Evolutionary conservation across 805 yeast species (phyloP).

Genomic region (Pichia paraexigua): DNA sequence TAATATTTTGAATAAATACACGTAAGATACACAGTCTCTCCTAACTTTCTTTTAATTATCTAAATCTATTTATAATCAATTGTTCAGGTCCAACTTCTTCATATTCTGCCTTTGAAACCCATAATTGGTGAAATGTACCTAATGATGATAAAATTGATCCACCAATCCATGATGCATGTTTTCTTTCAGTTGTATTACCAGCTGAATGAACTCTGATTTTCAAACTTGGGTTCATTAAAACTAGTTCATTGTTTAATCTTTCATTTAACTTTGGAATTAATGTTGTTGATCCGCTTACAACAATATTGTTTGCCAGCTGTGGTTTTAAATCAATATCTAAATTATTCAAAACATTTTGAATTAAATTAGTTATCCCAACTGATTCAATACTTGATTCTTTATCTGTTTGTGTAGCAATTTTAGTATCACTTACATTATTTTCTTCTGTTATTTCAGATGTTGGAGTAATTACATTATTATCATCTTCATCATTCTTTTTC

Average conservation of each 20-base stretch:
- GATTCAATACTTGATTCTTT: conserved; percentile 6
- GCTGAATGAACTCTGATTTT: conserved; percentile 78
- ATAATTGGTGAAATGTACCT: conserved; percentile 91
- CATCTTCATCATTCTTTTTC: conserved; percentile 33
- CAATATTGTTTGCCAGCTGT: conserved; percentile 79
- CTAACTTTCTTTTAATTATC: conserved; percentile 32
- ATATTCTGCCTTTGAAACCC: conserved; percentile 85
- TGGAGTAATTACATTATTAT: conserved; percentile 12
- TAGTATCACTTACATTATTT: conserved; percentile 15
- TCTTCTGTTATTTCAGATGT: conserved; percentile 19
- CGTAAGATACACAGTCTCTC: not conserved
- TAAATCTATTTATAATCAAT: conserved; percentile 71
- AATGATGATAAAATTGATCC: conserved; percentile 81
- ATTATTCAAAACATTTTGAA: conserved; percentile 44
- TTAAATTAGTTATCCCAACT: conserved; percentile 48
- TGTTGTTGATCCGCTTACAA: conserved; percentile 79
- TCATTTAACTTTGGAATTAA: conserved; percentile 77
- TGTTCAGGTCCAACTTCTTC: conserved; percentile 85
- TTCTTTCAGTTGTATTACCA: conserved; percentile 71
- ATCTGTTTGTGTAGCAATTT: not conserved
- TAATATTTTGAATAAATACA: not conserved
- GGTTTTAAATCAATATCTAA: conserved; percentile 80
- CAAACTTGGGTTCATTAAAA: conserved; percentile 68
- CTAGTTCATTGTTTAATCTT: conserved; percentile 62
- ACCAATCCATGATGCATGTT: conserved; percentile 83